Percentiles rank a stretch among this genome's conserved stretches.
These are phyloP conservation scores for Podila horticola DNA, from an alignment of 192 early-diverging fungal genomes.

Conservation along the genomic window DNA sequence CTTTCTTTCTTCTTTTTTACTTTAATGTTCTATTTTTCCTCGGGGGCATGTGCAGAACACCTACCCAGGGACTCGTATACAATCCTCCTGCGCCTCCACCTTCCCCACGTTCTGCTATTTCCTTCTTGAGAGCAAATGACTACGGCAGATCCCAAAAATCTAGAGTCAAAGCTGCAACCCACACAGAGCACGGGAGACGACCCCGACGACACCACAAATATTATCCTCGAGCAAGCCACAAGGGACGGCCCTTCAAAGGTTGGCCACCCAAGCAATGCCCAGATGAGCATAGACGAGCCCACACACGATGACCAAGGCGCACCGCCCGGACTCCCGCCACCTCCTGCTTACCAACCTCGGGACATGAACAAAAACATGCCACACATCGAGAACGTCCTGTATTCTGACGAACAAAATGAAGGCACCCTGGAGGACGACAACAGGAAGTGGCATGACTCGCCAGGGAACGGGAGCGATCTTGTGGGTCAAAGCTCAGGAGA, in stretches of 20 bases:
- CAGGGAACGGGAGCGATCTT: conserved; percentile 19
- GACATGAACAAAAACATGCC: neutral
- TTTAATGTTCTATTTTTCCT: too few species aligned
- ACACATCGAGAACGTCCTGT: neutral
- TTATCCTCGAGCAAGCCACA: neutral
- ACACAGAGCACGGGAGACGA: neutral
- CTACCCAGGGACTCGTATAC: neutral
- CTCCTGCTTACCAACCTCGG: neutral
- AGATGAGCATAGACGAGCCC: too few species aligned
- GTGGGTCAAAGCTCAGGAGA: conserved; percentile 47
- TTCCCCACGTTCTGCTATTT: neutral
- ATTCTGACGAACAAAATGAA: neutral
- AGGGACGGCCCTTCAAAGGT: neutral
- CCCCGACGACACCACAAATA: neutral
- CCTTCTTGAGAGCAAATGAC: neutral
- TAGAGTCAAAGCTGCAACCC: neutral
- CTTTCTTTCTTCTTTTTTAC: too few species aligned
- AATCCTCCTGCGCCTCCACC: conserved; percentile 2
- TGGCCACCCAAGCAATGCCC: neutral
- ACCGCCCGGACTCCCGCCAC: neutral
- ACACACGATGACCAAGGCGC: neutral
- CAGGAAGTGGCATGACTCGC: conserved; percentile 16
- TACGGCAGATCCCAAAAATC: neutral
- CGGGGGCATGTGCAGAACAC: too few species aligned
- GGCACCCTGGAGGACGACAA: neutral